A percentile compares a stretch with the other conserved stretches of the same genome.
phyloP scores from a whole-genome alignment of 345 rosid genomes.

The Reutealis trisperma region DNA sequence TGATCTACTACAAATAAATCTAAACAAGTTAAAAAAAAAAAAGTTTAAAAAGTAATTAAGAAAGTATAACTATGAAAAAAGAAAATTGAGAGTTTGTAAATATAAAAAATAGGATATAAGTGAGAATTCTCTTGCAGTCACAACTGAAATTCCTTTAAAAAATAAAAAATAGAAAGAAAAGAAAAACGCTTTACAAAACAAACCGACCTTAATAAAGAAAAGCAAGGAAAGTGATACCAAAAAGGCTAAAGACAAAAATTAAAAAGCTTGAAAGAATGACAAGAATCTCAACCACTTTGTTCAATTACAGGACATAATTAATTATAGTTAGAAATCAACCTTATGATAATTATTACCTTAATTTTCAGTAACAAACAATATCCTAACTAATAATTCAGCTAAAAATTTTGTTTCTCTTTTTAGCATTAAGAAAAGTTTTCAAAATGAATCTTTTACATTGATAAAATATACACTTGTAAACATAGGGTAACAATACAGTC shows the following conservation, averaged over 20 bases:
- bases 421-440: neutral
- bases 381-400: neutral
- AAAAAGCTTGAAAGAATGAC: neutral
- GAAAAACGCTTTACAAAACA: neutral
- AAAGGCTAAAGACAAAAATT: neutral
- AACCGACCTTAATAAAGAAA: neutral
- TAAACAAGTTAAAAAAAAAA: too few species aligned
- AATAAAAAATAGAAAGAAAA: too few species aligned
- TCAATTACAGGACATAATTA: neutral
- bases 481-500: too few species aligned
- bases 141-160: too few species aligned
- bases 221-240: neutral
- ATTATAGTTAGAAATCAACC: conserved; percentile 3
- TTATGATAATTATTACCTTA: neutral
- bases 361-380: neutral
- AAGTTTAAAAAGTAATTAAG: too few species aligned
- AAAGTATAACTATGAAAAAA: too few species aligned
- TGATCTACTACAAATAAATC: too few species aligned
- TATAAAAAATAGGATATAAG: too few species aligned
- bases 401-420: neutral
- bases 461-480: too few species aligned
- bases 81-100: too few species aligned
- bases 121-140: too few species aligned
- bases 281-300: neutral
- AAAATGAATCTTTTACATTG: too few species aligned